Base-by-base conservation (phyloP, 176 grass and related monocot species). In the Poa annua region DNA sequence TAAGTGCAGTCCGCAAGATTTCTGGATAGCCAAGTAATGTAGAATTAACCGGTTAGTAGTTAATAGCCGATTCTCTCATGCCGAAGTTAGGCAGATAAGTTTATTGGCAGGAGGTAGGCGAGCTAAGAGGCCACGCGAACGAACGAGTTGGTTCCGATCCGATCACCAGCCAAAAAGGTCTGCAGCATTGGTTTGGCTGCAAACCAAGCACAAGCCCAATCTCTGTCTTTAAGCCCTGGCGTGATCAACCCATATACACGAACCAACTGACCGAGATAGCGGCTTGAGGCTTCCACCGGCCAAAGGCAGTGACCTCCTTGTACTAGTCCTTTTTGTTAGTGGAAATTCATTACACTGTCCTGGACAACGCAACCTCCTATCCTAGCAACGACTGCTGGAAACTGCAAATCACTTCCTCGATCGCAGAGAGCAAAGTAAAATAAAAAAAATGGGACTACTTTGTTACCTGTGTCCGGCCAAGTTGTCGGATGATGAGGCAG, bases 211-310 rank as follows among this genome's bases (percentile, higher is more conserved):
- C 29, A 29, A 29, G 29, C 29, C 29, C 29, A 29, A 29, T 29
- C 29, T 29, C 7, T 41, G 7, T 41, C 56, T 61, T 20, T 29
- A 51, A 26, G 41, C 64, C 21, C 10, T 48, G 60, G 60, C 21
- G 14, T 84, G 59, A 7, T 66, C 14, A 61, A 66, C 44, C 19
- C 57, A 75, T 38, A 14, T 38, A 83, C 20, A 20, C 41, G 42
- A 44, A 53, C 63, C 71, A 44, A 65, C 53, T 84, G 57, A 84
- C 47, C 57, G 65, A 35, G n/a, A 84, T 59, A 53, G 8, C 56
- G 50, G 71, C 81, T 25, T 45, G 29, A 84, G 64, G 22, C 60
- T 52, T 75, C 62, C 44, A 66, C 29, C 47, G 71, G 57, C 81
- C 29, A 26, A 5, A 44, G 53, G 48, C 49, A 82, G 20, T 24